Evolutionary conservation across 176 grass and related monocot species (phyloP), one percentile per base, ranked within the genome.

Genomic region (Stipa capillata): DNA sequence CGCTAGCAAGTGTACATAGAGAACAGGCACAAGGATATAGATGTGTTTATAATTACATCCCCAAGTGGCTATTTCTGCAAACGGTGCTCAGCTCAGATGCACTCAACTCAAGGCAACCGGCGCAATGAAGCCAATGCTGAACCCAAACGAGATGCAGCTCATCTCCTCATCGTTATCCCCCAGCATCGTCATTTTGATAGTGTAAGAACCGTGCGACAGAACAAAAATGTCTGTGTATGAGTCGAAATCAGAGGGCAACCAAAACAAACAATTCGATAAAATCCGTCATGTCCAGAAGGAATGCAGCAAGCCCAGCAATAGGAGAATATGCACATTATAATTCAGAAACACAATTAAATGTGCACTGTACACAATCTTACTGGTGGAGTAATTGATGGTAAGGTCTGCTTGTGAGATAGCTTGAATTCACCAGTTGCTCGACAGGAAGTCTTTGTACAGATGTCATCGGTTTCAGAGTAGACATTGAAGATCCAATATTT

Each of bases 391-490:
- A 27, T 35, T 27, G 71, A 42, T 40, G 92, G 92, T 53, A 94
- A 43, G 15, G 83, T 89, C 72, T 91, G 88, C 8, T 72, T 0
- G 73, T 94, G 86, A 50, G 80, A 33, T 16, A 94, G 20, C 59
- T 81, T 7, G 6, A 91, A 94, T 7, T 88, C 47, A 65, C 76
- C 83, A 14, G 27, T 88, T 50, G 86, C 85, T 58, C 92, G 96
- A 45, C 96, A 99, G 8, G 65, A 40, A 59, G 96, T 99, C 79
- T 89, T 84, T 32, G 47, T 55, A 52, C 96, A 98, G 65, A 99
- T 81, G 74, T 99, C 90, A 23, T 87, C 85, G 37, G 86, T 91
- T 44, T 95, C 92, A 27, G 87, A 67, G 32, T 93, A 55, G 56
- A 93, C 85, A 23, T 77, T 51, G 69, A 93, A 82, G 31, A 90